Conservation (phyloP, 1,284 basidiomycete genomes). For the Tilletia caries region DNA sequence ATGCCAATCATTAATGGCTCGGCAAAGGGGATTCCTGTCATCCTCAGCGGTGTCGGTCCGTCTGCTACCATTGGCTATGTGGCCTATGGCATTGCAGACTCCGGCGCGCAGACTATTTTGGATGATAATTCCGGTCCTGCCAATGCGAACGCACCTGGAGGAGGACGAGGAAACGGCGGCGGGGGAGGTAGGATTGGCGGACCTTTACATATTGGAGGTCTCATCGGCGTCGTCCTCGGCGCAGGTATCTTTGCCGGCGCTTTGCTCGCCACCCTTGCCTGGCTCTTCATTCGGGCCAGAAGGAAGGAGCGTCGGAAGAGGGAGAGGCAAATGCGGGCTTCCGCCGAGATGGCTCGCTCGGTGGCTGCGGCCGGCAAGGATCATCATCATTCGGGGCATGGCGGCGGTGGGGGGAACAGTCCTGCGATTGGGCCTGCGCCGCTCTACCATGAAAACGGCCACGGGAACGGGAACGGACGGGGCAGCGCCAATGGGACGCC, state of each 20-base stretch:
- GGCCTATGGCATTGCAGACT: conserved; percentile 25
- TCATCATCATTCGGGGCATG: too few relatives aligned
- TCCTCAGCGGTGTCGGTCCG: conserved; percentile 28
- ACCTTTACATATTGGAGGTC: neutral
- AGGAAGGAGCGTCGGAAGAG: neutral
- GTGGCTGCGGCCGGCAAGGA: too few relatives aligned
- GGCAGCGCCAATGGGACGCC: neutral
- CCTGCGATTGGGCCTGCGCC: too few relatives aligned
- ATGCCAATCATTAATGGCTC: conserved; percentile 23
- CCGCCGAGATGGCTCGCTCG: neutral
- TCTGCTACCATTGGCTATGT: conserved; percentile 29
- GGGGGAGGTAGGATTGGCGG: conserved; percentile 12
- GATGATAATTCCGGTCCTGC: conserved; percentile 22
- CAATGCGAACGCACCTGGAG: neutral
- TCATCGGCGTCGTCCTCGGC: conserved; percentile 13
- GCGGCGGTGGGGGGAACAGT: too few relatives aligned
- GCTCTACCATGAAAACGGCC: too few relatives aligned
- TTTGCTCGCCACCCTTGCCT: conserved; percentile 24
- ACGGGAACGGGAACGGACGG: too few relatives aligned
- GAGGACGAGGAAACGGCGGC: neutral
- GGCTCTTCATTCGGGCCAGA: conserved; percentile 26
- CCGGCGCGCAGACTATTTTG: conserved; percentile 29
- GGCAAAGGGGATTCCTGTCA: conserved; percentile 28
- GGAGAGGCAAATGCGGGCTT: neutral
- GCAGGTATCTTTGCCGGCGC: conserved; percentile 21